Evolutionary conservation across 129 eudicot species (phyloP), one percentile per base, ranked within the genome.

Genomic region (Flaveria trinervia): DNA sequence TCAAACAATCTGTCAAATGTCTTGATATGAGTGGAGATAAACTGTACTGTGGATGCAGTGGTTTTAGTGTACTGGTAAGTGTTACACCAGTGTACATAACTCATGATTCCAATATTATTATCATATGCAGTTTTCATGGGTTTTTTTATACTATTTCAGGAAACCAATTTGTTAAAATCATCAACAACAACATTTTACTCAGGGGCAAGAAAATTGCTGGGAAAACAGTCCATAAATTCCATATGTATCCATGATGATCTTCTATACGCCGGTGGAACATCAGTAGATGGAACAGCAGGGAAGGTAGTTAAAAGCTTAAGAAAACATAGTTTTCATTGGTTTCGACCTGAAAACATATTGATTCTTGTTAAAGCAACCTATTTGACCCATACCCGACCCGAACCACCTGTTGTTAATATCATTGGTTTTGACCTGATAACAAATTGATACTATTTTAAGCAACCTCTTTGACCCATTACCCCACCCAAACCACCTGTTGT

Each of bases 31-130:
- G 52, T 7, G 85, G 87, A 8, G 81, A 80, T 80, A 91, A 82
- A 78, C 80, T 91, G 68, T 91, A 86, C 36, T 91, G 97, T 67
- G 95, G 97, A 43, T 91, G 97, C 87, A 81, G 83, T 72, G 86
- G 88, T 81, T 85, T 70, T 82, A 83, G 84, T 65, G 80, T 91
- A 81, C 95, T 77, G 87, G 97, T 89, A 22, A 79, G 65, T 23
- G 44, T 44, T 72, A 60, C 59, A 11, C 28, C n/a, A 64, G 8
- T 16, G 1, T 23, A 43, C 14, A 26, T 66, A 39, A 69, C 39
- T 30, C 14, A 57, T 22, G 30, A 9, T 64, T 62, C 69, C 49
- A 3, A 52, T 14, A 25, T 68, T 15, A 11, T 13, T 55, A 13
- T 12, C 25, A 4, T 48, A 36, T 16, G 6, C 44, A 23, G 11